Conservation (phyloP, 495 filamentous ascomycete genomes). For the Choiromyces venosus region DNA sequence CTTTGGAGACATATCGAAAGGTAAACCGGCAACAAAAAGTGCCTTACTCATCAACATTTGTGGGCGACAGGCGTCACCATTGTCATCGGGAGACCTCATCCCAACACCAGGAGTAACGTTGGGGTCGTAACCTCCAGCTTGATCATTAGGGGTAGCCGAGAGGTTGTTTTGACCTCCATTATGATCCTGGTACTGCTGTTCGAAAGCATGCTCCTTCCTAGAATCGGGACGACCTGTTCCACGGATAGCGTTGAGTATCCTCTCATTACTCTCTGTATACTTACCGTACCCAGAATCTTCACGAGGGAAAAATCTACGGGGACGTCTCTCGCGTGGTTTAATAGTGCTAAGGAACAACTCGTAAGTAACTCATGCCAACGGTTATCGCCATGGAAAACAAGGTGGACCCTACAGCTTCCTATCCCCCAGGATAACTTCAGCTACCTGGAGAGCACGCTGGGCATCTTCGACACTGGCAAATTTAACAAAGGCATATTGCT, state of each 20-base stretch:
- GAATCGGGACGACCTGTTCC: neutral
- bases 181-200: neutral
- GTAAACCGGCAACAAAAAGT: constrained; percentile 38
- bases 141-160: neutral
- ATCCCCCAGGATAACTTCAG: constrained; percentile 35
- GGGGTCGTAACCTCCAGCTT: neutral
- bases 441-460: constrained; percentile 29
- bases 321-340: constrained; percentile 37
- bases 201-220: neutral
- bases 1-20: constrained; percentile 40
- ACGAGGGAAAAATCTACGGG: neutral
- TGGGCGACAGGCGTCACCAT: constrained; percentile 9
- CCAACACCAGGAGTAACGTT: neutral
- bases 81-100: neutral
- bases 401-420: constrained; percentile 32
- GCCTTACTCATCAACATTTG: constrained; percentile 39
- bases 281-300: neutral
- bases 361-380: neutral
- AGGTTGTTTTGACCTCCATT: neutral
- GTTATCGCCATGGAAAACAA: neutral
- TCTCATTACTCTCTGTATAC: neutral
- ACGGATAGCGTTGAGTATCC: neutral
- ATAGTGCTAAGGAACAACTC: constrained; percentile 26
- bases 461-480: constrained; percentile 38
- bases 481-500: constrained; percentile 41